Percentiles rank a stretch among this genome's conserved stretches.
Evolutionary conservation across 1,284 basidiomycete species (phyloP).

Genomic region (Coniophora puteana): DNA sequence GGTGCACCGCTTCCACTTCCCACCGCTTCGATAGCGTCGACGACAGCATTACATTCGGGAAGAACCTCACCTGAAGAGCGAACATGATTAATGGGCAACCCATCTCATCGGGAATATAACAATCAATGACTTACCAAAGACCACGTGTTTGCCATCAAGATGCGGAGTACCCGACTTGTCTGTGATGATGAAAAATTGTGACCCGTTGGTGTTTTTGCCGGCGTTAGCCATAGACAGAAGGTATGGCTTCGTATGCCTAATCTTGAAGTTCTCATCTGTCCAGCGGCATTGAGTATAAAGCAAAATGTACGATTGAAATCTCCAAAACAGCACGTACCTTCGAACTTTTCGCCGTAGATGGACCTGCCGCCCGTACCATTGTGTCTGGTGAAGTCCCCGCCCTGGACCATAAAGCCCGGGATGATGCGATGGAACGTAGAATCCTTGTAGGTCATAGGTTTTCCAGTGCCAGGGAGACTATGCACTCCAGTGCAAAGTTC

Average conservation of each 20-base stretch:
- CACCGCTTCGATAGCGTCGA: conserved; percentile 58
- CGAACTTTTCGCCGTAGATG: conserved; percentile 88
- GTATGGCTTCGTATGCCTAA: conserved; percentile 82
- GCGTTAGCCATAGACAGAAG: conserved; percentile 90
- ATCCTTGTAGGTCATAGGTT: too few species aligned
- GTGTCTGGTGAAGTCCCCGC: conserved; percentile 66
- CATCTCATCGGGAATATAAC: not conserved
- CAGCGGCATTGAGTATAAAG: conserved; percentile 1
- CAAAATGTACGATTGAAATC: not conserved
- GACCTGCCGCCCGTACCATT: conserved; percentile 92
- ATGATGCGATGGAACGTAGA: conserved; percentile 83
- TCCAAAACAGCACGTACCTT: conserved; percentile 37
- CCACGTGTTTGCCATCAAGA: conserved; percentile 80
- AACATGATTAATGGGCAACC: not conserved
- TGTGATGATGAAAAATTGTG: conserved; percentile 69
- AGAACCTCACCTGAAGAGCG: conserved; percentile 52
- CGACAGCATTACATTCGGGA: conserved; percentile 56
- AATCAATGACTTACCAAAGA: conserved; percentile 57
- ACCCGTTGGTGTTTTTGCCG: conserved; percentile 62
- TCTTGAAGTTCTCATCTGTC: conserved; percentile 80
- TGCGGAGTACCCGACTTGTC: conserved; percentile 61
- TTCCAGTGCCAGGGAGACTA: conserved; percentile 59
- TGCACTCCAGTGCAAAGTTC: conserved; percentile 81
- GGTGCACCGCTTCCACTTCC: conserved; percentile 52
- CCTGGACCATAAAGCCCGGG: conserved; percentile 59